These are phyloP conservation scores for Phytophthora sp. DNA, from an alignment of 352 stramenopile species.

Conservation along the genomic window DNA sequence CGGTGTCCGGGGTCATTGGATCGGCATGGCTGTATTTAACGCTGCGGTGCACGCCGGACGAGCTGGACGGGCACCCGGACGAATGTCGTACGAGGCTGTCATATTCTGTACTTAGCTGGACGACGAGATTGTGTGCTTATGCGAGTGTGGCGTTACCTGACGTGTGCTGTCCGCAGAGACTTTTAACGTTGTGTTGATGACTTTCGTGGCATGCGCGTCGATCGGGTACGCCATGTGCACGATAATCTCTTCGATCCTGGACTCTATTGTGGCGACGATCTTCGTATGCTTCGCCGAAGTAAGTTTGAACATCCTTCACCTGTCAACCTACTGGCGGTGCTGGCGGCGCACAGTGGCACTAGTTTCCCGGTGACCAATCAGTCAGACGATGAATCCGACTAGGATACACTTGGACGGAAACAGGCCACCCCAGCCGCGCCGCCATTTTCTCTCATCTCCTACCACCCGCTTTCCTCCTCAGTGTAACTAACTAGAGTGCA, in stretches of 20 bases:
- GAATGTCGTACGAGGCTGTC: constrained; percentile 66
- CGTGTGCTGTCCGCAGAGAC: constrained; percentile 55
- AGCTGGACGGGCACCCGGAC: constrained; percentile 39
- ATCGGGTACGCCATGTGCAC: constrained; percentile 88
- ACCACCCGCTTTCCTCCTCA: neutral
- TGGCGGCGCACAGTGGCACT: constrained; percentile 20
- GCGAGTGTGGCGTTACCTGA: neutral
- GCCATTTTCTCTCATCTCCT: constrained; percentile 30
- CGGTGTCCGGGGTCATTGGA: constrained; percentile 73
- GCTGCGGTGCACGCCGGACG: constrained; percentile 66
- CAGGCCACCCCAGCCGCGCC: constrained; percentile 25
- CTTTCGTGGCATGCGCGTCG: constrained; percentile 71
- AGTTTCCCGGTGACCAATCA: constrained; percentile 19
- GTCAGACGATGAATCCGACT: constrained; percentile 31
- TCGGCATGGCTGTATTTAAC: constrained; percentile 75
- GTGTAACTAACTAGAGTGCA: constrained; percentile 10
- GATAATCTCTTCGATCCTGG: constrained; percentile 83
- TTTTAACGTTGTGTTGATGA: constrained; percentile 84
- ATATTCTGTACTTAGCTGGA: neutral
- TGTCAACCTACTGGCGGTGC: constrained; percentile 24
- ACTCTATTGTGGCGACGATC: constrained; percentile 86
- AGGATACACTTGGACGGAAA: constrained; percentile 48
- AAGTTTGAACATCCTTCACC: constrained; percentile 20
- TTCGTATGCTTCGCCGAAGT: constrained; percentile 91
- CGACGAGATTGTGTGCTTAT: constrained; percentile 10